These are phyloP conservation scores for Skeletonema costatum DNA, from an alignment of 108 stramenopile genomes.

Conservation along the genomic window DNA sequence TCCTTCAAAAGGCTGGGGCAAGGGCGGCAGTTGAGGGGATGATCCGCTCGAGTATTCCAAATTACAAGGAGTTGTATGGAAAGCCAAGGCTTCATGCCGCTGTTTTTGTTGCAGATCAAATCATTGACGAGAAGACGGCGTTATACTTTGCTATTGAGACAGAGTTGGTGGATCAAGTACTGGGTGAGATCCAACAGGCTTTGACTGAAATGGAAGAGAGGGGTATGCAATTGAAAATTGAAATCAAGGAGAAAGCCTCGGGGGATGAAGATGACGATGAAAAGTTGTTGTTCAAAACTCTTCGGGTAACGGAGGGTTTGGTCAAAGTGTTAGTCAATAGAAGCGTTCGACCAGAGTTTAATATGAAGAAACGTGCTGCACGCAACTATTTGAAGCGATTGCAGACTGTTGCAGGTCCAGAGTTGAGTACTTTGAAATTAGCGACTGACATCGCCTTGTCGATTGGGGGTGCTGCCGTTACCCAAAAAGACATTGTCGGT, in stretches of 20 bases:
- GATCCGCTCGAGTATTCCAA: slow-evolving; percentile 37
- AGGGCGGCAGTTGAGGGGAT: slow-evolving; percentile 44
- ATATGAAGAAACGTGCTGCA: slow-evolving; percentile 53
- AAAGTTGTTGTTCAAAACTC: slow-evolving; percentile 11
- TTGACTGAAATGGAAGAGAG: slow-evolving; percentile 36
- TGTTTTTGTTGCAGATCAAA: slow-evolving; percentile 29
- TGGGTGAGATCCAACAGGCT: slow-evolving; percentile 15
- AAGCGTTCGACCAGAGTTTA: slow-evolving; percentile 36
- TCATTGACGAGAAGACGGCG: slow-evolving; percentile 38
- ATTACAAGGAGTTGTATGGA: slow-evolving; percentile 38
- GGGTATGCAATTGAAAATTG: slow-evolving; percentile 19
- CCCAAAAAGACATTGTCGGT: slow-evolving; percentile 14
- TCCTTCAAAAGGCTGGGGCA: slow-evolving; percentile 26
- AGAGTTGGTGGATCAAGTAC: slow-evolving; percentile 37
- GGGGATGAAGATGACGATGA: slow-evolving; percentile 5
- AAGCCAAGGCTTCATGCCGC: slow-evolving; percentile 18
- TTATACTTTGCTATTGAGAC: slow-evolving; percentile 37
- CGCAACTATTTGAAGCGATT: slow-evolving; percentile 32
- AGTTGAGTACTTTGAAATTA: slow-evolving; percentile 25
- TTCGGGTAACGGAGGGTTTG: slow-evolving; percentile 12
- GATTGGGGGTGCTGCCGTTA: slow-evolving; percentile 20
- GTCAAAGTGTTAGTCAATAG: slow-evolving; percentile 35
- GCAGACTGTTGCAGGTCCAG: slow-evolving; percentile 37
- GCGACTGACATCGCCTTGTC: slow-evolving; percentile 36
- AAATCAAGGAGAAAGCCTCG: background rate